Conservation (phyloP, 192 early-diverging fungal genomes). For the Helicostylum pulchrum region DNA sequence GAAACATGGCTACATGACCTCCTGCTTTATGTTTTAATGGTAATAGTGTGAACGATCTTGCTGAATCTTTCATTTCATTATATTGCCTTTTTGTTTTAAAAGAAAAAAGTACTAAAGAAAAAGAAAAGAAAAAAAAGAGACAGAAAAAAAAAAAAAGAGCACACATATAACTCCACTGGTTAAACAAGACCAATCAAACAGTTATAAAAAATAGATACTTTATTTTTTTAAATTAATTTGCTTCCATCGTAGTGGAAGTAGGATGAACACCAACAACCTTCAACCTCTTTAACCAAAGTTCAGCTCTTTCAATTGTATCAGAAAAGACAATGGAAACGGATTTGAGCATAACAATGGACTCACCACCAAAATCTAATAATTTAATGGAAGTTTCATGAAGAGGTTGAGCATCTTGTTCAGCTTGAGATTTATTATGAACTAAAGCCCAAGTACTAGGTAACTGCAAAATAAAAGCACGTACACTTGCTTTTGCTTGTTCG, state of each 20-base stretch:
- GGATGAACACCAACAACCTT: slow-evolving; percentile 22
- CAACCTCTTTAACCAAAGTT: slow-evolving; percentile 55
- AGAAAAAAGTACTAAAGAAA: slow-evolving; percentile 5
- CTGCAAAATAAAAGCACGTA: slow-evolving; percentile 80
- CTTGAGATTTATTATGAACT: slow-evolving; percentile 28
- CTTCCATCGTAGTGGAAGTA: background rate
- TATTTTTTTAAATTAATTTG: slow-evolving; percentile 7
- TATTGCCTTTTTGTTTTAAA: background rate
- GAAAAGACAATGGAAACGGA: slow-evolving; percentile 64
- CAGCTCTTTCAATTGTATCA: slow-evolving; percentile 65
- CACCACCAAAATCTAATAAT: slow-evolving; percentile 67
- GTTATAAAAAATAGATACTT: background rate
- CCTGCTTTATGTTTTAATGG: slow-evolving; percentile 17
- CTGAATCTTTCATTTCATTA: too few species aligned
- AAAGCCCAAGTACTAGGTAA: slow-evolving; percentile 76
- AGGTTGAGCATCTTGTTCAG: slow-evolving; percentile 20
- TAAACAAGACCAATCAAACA: slow-evolving; percentile 1
- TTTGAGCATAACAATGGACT: slow-evolving; percentile 65
- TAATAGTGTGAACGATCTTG: slow-evolving; percentile 1
- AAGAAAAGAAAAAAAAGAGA: slow-evolving; percentile 16
- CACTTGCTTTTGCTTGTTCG: slow-evolving; percentile 74
- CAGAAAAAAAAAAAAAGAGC: slow-evolving; percentile 17
- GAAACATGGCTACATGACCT: slow-evolving; percentile 18
- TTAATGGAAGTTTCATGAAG: slow-evolving; percentile 33
- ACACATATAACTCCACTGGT: background rate